Evolutionary conservation across 345 rosid genomes (phyloP).

Genomic region (Linum lewisii): DNA sequence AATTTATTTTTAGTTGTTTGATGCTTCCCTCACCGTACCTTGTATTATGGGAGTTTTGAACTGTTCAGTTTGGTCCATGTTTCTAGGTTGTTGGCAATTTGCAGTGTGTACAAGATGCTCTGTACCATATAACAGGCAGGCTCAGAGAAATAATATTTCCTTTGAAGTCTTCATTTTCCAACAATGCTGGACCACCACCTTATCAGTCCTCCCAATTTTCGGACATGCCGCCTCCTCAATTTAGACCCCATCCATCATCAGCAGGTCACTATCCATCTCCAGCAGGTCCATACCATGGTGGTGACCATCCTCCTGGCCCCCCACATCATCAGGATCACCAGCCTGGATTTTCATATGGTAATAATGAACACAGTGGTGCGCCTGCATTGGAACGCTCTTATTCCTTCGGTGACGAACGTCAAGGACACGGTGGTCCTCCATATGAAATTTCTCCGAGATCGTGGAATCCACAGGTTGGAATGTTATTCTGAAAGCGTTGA

Average conservation of each 20-base stretch:
- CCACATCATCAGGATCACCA: constrained; percentile 36
- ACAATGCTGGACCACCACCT: constrained; percentile 43
- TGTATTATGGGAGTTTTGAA: constrained; percentile 1
- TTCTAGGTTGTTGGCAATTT: constrained; percentile 59
- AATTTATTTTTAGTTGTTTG: background rate
- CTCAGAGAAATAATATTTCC: constrained; percentile 62
- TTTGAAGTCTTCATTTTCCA: constrained; percentile 32
- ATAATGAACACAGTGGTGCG: constrained; percentile 24
- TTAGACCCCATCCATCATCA: constrained; percentile 54
- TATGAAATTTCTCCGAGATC: constrained; percentile 70
- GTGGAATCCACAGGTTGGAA: constrained; percentile 62
- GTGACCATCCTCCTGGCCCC: constrained; percentile 30
- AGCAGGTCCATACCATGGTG: constrained; percentile 42
- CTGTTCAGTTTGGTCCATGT: constrained; percentile 9
- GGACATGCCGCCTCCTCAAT: constrained; percentile 58
- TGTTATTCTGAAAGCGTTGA: background rate
- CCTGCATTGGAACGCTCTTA: constrained; percentile 32
- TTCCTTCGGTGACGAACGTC: constrained; percentile 41
- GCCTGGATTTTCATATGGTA: constrained; percentile 36
- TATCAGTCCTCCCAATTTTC: constrained; percentile 56
- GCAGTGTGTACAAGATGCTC: constrained; percentile 67
- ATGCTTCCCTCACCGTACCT: background rate
- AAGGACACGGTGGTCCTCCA: constrained; percentile 56
- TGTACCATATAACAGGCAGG: constrained; percentile 64
- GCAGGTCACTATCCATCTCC: constrained; percentile 47